Base-by-base conservation (phyloP, 169 alveolate genomes). In the Blepharisma undulans region DNA sequence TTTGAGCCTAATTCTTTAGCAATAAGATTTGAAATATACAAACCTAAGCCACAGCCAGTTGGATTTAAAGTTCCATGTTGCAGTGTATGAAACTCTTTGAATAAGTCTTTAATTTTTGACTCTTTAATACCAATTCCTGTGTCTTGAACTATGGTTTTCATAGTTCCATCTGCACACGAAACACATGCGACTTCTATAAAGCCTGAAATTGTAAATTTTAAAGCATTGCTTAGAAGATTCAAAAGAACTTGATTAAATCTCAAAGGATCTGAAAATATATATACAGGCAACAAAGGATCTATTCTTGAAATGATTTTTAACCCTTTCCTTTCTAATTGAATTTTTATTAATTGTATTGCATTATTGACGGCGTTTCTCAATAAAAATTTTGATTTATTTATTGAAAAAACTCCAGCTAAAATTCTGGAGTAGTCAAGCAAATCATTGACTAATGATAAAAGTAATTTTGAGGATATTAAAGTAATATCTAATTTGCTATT, bases 121-220 rank as follows among this genome's bases (percentile, higher is more conserved):
- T 79, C 61, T n/a, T 25, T 22, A 4, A 86, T 86, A 0, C 91
- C 91, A 4, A 86, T 86, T 66, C 91, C 91, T 48, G 89, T 84
- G 36, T 84, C 89, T 33, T 84, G 22, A 10, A 84, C 77, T 84
- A 25, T 36, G 6, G 22, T 36, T 59, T 60, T 84, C 48, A 84
- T 84, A 72, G 80, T 72, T 72, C 66, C 66, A 48, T 48, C 12
- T 10, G 66, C 66, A 18, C 66, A 48, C 14, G 66, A 48, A 0
- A 48, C 2, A 48, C 66, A 48, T 2, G 12, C 14, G 18, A 74
- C 27, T 6, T 74, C 80, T 10, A 79, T 79, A 27, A 27, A 25
- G 10, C 87, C 87, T 79, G 29, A 27, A 29, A 30, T 1, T 4
- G 87, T 79, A 79, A 79, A 79, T n/a, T 79, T 79, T 4, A 79